Evolutionary conservation across 257 asterid species (phyloP).

Genomic region (Solanum virginianum): DNA sequence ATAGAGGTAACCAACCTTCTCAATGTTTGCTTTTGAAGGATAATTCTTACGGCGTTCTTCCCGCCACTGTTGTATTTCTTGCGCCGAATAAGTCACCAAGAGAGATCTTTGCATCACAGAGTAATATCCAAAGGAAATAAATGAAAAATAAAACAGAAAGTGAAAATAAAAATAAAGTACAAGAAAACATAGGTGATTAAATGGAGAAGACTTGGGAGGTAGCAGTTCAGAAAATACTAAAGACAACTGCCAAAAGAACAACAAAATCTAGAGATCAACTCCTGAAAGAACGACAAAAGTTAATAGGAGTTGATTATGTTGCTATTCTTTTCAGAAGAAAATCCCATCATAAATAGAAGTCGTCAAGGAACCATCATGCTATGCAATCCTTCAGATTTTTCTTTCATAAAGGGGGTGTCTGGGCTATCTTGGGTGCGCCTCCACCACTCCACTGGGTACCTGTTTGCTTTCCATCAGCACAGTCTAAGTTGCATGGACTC

Average conservation of each 20-base stretch:
- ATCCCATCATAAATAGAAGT: background rate
- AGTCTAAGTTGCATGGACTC: background rate
- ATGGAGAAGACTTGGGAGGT: background rate
- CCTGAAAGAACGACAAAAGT: background rate
- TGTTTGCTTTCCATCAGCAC: background rate
- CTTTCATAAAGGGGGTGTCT: background rate
- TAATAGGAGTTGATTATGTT: background rate
- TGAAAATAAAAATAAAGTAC: background rate
- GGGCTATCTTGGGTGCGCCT: background rate
- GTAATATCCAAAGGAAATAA: background rate
- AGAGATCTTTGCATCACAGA: constrained; percentile 27
- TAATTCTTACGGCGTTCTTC: constrained; percentile 59
- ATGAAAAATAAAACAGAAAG: constrained; percentile 4
- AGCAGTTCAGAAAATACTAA: background rate
- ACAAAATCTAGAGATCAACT: background rate
- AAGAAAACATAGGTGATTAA: background rate
- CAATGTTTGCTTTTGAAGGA: constrained; percentile 56
- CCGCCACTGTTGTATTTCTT: constrained; percentile 88
- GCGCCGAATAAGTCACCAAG: constrained; percentile 45
- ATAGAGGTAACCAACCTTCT: constrained; percentile 38
- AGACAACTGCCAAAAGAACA: background rate
- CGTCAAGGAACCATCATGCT: background rate
- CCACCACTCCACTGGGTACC: background rate
- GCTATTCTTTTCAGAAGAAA: background rate
- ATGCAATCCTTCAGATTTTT: background rate